Evolutionary conservation across 2,329 filamentous ascomycete species (phyloP).

Genomic region (Cordyceps javanica): DNA sequence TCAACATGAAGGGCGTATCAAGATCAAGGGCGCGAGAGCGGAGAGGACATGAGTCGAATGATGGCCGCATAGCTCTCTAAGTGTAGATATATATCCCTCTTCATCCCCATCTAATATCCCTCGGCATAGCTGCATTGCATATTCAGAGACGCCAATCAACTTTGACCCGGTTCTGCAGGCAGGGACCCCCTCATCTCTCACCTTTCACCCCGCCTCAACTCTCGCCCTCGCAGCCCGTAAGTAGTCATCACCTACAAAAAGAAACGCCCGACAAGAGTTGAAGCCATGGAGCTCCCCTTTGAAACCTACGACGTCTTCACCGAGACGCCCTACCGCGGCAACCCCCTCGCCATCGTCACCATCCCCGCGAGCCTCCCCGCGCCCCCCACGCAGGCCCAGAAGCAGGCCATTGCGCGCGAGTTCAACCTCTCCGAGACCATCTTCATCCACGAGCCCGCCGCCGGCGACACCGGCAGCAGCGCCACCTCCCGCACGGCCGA

Average conservation of each 20-base stretch:
- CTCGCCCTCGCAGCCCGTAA: background rate
- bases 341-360: constrained; percentile 54
- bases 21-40: constrained; percentile 2
- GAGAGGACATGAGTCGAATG: background rate
- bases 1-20: background rate
- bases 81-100: too few relatives aligned
- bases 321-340: constrained; percentile 44
- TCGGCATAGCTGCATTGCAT: too few relatives aligned
- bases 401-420: constrained; percentile 54
- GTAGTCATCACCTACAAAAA: background rate
- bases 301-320: constrained; percentile 55
- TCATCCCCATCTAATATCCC: too few relatives aligned
- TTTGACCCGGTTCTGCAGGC: too few relatives aligned
- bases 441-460: constrained; percentile 43
- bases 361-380: constrained; percentile 36
- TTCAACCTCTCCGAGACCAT: constrained; percentile 61
- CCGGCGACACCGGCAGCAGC: constrained; percentile 16
- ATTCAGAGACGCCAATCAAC: too few relatives aligned
- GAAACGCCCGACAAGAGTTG: too few relatives aligned
- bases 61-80: too few relatives aligned
- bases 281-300: constrained; percentile 39
- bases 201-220: background rate
- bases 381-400: constrained; percentile 42
- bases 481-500: constrained; percentile 38
- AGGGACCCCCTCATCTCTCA: too few relatives aligned